Base-by-base conservation (phyloP, 805 yeast species). In the Candida silvicultrix region DNA sequence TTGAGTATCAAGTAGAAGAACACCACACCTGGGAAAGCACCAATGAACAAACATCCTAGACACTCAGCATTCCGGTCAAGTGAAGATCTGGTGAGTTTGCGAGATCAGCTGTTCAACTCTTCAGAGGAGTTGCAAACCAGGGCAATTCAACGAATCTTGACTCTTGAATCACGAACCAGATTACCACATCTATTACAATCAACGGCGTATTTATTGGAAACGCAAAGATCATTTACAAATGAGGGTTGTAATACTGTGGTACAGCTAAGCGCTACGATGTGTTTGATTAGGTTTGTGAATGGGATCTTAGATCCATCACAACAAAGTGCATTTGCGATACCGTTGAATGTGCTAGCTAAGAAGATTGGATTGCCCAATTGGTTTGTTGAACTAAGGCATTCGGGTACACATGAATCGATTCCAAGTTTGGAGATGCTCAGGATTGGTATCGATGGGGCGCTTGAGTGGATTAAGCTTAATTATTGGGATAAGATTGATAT, bases 331-430 rank as follows among this genome's bases (percentile, higher is more conserved):
- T 83, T 68, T 59, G 97, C 96, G 0, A 76, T 85, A 15, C 90
- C 97, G 6, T 66, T 94, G 54, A 84, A 85, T 50, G 72, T 74
- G 6, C 65, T 94, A 21, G 98, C 98, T 0, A 74, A 69, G 44
- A 74, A 75, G 39, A 64, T 87, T 20, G 75, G 78, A 1, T 68
- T 94, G 21, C 96, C 98, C 0, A 71, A 82, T 29, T 77, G 76
- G 57, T 89, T 94, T 63, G 99, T 94, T 1, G 99, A 94, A 58
- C 60, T 89, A 28, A 73, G 99, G 46, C 98, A 94, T 63, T 77
- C 79, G 56, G 90, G 95, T 5, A 92, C 99, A 0, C 99, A 94
- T 63, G 98, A 92, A 56, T 68, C 71, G 16, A 64, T 94, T 22
- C 97, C 97, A 1, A 72, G 84, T 29, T 55, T 88, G 38, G 80